Base-by-base conservation (phyloP, 2,329 filamentous ascomycete species). In the Rugonectria rugulosa region DNA sequence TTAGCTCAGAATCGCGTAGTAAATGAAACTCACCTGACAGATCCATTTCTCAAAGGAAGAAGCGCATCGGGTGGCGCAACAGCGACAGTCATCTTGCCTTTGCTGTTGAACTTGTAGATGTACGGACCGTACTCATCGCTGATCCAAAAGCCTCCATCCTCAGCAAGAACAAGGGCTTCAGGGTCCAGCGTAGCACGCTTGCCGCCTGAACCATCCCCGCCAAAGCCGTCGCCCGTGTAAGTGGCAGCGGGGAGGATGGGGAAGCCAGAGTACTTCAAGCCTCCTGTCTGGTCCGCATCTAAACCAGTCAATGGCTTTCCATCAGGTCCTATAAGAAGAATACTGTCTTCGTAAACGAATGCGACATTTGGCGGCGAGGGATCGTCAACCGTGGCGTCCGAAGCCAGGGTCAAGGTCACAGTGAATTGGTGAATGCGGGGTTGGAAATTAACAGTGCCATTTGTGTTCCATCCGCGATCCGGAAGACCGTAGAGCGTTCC, bases 391-490 rank as follows among this genome's bases (percentile, higher is more conserved):
- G 83, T 84, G 3, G 86, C 84, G 12, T 75, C 69, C 1, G 74
- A 71, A 3, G 78, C 74, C 3, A 84, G 80, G 0, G 79, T 83
- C 64, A 91, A 81, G 1, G 77, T 79, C 42, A 91, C 75, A 44
- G 75, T 69, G 69, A 90, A 87, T 67, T 89, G 88, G 71, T 92
- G 88, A 23, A 92, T 79, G 27, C 88, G 81, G 3, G 82, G 80
- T 61, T 89, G 84, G 69, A 81, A 89, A 69, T 90, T 90, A 15
- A 88, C 62, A 8, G 88, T 90, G 38, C 87, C 88, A 63, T 90
- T 76, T 0, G 88, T 90, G 67, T 91, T 91, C 87, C 88, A 91
- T 31, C 88, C 88, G 56, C 88, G 79, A 66, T 90, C 87, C 2
- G 88, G 88, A 14, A 90, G 71, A 11, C 79, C 77, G 73, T 83